Conservation (phyloP, 2,329 filamentous ascomycete genomes). For the Rhytidhysteron rufulum region DNA sequence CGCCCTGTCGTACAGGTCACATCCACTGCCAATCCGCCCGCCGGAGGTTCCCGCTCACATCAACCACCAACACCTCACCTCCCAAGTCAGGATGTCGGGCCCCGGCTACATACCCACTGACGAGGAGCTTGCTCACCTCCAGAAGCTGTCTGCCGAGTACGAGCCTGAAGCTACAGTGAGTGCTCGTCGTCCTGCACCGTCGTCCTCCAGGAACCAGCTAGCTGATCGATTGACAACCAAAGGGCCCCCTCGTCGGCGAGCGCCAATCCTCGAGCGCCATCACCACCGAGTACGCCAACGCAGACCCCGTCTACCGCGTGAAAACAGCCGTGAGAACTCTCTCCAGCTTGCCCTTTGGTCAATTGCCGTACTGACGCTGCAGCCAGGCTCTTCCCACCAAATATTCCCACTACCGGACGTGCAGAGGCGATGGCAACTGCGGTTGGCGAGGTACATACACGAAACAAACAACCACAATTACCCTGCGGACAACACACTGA, state of each 20-base stretch:
- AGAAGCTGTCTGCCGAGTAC: conserved; percentile 59
- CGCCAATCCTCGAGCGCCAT: conserved; percentile 74
- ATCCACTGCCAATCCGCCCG: conserved; percentile 39
- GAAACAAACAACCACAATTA: conserved; percentile 1
- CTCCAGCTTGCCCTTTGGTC: conserved; percentile 3
- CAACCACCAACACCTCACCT: conserved; percentile 15
- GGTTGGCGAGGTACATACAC: conserved; percentile 80
- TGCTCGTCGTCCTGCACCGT: conserved; percentile 10
- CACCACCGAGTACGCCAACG: conserved; percentile 80
- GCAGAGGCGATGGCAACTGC: conserved; percentile 92
- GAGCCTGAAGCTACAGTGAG: conserved; percentile 56
- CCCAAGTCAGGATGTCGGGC: conserved; percentile 35
- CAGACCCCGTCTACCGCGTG: conserved; percentile 76
- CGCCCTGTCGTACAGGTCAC: conserved; percentile 29
- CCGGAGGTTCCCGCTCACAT: conserved; percentile 35
- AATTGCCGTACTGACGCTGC: conserved; percentile 1
- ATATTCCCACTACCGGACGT: conserved; percentile 81
- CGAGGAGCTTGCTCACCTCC: conserved; percentile 59
- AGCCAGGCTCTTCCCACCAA: conserved; percentile 71
- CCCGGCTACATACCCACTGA: conserved; percentile 36
- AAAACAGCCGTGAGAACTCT: conserved; percentile 72
- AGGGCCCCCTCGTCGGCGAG: conserved; percentile 82
- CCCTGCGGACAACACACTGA: conserved; percentile 19
- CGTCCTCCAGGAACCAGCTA: not conserved
- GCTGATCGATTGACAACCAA: conserved; percentile 12